phyloP scores from a whole-genome alignment of 495 filamentous ascomycete genomes.

The Neurospora sp. region DNA sequence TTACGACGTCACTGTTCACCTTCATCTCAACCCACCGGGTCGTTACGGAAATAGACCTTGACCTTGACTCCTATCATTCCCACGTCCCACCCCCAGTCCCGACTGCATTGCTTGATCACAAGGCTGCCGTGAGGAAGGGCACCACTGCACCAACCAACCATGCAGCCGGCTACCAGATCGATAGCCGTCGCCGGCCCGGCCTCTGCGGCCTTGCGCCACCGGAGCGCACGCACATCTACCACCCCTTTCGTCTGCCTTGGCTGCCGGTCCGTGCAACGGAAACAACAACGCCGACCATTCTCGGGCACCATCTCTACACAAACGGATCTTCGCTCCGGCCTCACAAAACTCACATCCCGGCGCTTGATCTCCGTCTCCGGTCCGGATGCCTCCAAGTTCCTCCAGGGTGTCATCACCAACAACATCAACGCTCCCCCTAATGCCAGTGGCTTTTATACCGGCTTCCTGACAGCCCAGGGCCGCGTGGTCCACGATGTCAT shows the following conservation, averaged over 20 bases:
- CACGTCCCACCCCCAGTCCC: not conserved
- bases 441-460: slow-evolving; percentile 54
- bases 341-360: slow-evolving; percentile 53
- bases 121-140: not conserved
- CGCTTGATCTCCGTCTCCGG: slow-evolving; percentile 70
- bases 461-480: slow-evolving; percentile 78
- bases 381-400: slow-evolving; percentile 65
- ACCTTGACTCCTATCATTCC: not conserved
- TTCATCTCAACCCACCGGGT: not conserved
- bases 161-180: slow-evolving; percentile 1
- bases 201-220: not conserved
- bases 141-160: not conserved
- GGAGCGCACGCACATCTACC: not conserved
- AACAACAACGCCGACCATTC: slow-evolving; percentile 6
- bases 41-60: not conserved
- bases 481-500: slow-evolving; percentile 82
- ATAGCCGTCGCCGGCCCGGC: not conserved
- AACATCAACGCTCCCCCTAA: slow-evolving; percentile 40
- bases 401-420: slow-evolving; percentile 77
- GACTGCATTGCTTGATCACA: not conserved
- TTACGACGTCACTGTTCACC: not conserved
- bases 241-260: not conserved
- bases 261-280: not conserved
- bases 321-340: slow-evolving; percentile 32
- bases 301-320: slow-evolving; percentile 7